Percentiles rank a stretch among this genome's conserved stretches.
These are phyloP conservation scores for Aspergillus quadricinctus DNA, from an alignment of 2,329 filamentous ascomycete species.

Conservation along the genomic window DNA sequence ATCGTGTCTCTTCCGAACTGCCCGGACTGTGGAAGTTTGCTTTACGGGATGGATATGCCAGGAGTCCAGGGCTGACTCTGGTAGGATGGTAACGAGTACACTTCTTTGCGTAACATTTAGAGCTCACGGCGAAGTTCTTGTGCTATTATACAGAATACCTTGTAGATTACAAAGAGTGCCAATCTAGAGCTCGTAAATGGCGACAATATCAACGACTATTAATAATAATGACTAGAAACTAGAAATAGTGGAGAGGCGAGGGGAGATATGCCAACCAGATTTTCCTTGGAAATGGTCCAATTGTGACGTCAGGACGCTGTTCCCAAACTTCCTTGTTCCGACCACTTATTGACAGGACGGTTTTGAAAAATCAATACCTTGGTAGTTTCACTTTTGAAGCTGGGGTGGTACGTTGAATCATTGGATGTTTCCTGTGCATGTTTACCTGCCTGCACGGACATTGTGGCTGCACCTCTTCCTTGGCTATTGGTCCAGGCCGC, in stretches of 20 bases:
- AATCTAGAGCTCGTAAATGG: background rate
- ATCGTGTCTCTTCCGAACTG: background rate
- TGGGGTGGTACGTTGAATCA: background rate
- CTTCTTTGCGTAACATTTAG: background rate
- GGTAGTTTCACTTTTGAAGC: background rate
- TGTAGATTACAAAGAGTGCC: background rate
- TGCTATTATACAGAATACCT: no score
- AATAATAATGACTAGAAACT: background rate
- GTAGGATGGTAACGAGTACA: background rate
- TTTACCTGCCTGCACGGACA: background rate
- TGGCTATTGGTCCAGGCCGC: background rate
- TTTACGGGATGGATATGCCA: background rate
- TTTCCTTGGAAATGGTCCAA: background rate
- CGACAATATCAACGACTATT: background rate
- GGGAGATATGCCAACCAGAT: background rate
- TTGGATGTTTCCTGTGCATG: background rate
- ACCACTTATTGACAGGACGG: background rate
- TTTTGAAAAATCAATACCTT: background rate
- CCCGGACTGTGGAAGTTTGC: background rate
- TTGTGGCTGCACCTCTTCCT: background rate
- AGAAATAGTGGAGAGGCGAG: background rate
- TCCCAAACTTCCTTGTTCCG: background rate
- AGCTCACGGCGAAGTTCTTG: background rate
- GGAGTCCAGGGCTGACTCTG: background rate
- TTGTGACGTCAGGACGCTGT: background rate